phyloP scores from a whole-genome alignment of 208 protist genomes.

The Crithidia fasciculata region DNA sequence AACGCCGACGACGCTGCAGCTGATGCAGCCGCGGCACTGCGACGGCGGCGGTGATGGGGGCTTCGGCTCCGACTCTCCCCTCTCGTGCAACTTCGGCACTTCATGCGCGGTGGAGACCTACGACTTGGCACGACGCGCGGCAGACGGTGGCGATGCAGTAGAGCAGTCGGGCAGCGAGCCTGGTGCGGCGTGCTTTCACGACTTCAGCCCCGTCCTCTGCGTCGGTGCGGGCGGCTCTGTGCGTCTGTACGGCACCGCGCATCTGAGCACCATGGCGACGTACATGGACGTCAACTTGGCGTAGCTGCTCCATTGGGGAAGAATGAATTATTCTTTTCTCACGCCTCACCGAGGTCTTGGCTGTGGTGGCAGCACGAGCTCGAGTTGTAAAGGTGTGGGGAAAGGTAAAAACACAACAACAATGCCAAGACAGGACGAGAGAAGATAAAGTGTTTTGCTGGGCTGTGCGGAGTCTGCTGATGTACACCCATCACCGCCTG shows the following conservation, averaged over 20 bases:
- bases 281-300: slow-evolving; percentile 23
- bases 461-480: too few relatives aligned
- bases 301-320: neutral
- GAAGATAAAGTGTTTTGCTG: too few relatives aligned
- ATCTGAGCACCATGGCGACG: slow-evolving; percentile 18
- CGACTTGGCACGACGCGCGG: neutral
- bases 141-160: neutral
- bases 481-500: too few relatives aligned
- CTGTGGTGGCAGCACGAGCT: too few relatives aligned
- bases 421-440: too few relatives aligned
- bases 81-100: neutral
- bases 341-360: too few relatives aligned
- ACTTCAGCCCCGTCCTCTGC: slow-evolving; percentile 42
- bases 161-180: slow-evolving; percentile 15
- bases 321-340: neutral
- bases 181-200: slow-evolving; percentile 39
- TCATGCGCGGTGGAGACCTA: slow-evolving; percentile 25
- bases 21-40: slow-evolving; percentile 24
- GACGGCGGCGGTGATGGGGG: neutral
- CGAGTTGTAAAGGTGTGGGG: too few relatives aligned
- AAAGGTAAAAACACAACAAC: too few relatives aligned
- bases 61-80: too few relatives aligned
- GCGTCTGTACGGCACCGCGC: slow-evolving; percentile 33
- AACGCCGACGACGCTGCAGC: slow-evolving; percentile 47
- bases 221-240: slow-evolving; percentile 31